Base-by-base conservation (phyloP, 306 rosid species). In the Dalbergia oliveri region DNA sequence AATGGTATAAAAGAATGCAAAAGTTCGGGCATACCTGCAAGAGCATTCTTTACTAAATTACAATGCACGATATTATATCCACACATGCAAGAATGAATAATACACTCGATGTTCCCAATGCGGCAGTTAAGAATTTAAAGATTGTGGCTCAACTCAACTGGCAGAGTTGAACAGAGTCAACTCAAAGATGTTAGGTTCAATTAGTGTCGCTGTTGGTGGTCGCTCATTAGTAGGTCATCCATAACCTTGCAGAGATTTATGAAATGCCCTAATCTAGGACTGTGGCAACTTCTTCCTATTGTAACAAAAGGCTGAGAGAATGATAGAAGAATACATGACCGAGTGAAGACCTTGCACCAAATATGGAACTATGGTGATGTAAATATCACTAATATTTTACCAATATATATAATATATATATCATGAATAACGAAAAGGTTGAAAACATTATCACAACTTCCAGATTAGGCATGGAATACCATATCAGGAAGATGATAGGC, bases 1-100 rank as follows among this genome's bases (percentile, higher is more conserved):
- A 23, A 94, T 95, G 41, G 98, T 93, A 84, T 95, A 95, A 87
- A 95, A 95, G 91, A 95, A 95, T 34, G 97, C 98, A 69, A 93
- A 95, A 34, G 98, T 85, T 69, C 99, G 93, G 63, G 97, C 99
- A 87, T 91, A 93, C 84, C 99, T 93, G 90, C 86, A 89, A 44
- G 13, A 39, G 62, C 41, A 54, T 49, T 71, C 19, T 47, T 61
- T n/a, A 80, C 79, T 72, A 76, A 43, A 13, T 49, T 50, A 62
- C 12, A 8, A 49, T 69, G 67, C 70, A 69, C 53, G 64, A 47
- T 39, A 76, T 63, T 63, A 19, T 62, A 45, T 35, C 66, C 21
- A 26, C 31, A 47, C 79, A 41, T 21, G 56, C 53, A 77, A 14
- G 51, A 60, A 80, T 9, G 15, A 76, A 39, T 9, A 31, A 66